Conservation (phyloP, 2,329 filamentous ascomycete species). For the Sporothrix humicola region DNA sequence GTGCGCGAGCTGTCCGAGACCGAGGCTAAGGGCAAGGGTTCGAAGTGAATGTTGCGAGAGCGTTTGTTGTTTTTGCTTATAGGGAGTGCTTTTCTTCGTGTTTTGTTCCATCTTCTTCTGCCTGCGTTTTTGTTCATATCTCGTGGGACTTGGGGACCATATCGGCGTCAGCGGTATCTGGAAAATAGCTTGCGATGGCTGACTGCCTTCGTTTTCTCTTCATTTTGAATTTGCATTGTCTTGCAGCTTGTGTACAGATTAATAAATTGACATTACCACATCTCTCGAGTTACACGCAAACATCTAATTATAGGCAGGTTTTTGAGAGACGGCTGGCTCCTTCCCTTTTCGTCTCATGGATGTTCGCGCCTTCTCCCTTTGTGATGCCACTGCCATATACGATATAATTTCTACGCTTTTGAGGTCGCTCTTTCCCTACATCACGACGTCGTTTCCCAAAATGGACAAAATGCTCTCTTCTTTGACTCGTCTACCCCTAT, state of each 20-base stretch:
- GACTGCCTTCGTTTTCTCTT: neutral
- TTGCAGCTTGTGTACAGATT: neutral
- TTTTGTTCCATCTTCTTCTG: neutral
- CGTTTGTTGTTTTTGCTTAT: neutral
- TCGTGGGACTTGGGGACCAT: constrained; percentile 27
- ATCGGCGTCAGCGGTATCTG: constrained; percentile 31
- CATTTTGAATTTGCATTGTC: neutral
- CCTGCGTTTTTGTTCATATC: neutral
- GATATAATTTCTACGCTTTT: neutral
- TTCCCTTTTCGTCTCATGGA: neutral
- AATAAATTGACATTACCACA: neutral
- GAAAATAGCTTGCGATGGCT: constrained; percentile 27
- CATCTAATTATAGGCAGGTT: no score
- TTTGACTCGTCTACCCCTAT: neutral
- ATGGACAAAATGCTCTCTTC: neutral
- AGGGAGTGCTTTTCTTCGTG: neutral
- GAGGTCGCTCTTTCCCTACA: constrained; percentile 25
- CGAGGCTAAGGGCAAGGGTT: constrained; percentile 84
- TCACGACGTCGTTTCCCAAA: neutral
- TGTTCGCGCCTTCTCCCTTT: constrained; percentile 14
- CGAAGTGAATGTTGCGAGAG: constrained; percentile 58
- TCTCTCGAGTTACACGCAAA: no score
- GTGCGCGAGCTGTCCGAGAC: constrained; percentile 84
- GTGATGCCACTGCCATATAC: neutral
- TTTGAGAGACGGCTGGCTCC: neutral